Percentiles rank a stretch among this genome's conserved stretches.
Evolutionary conservation across 2,329 filamentous ascomycete genomes (phyloP).

Genomic region (Trichoderma arundinaceum): DNA sequence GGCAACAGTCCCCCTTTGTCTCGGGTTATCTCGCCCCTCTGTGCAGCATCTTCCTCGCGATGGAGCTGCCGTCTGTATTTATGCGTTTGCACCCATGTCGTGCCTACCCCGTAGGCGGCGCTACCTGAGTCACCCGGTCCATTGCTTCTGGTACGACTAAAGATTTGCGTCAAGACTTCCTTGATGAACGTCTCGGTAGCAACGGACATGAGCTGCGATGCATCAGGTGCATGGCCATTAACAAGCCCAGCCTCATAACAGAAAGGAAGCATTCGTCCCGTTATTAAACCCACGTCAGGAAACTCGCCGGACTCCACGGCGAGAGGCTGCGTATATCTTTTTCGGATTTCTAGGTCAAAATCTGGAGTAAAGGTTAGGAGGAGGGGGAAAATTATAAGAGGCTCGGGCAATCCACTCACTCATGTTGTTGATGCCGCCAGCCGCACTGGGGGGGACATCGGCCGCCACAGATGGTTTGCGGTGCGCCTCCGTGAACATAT

Average conservation of each 20-base stretch:
- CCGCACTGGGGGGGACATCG: conserved; percentile 69
- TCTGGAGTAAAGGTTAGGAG: conserved; percentile 50
- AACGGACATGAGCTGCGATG: conserved; percentile 67
- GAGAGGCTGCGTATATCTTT: conserved; percentile 67
- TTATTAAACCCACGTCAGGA: conserved; percentile 67
- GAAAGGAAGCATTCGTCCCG: conserved; percentile 69
- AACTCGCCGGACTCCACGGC: conserved; percentile 73
- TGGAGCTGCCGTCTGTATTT: conserved; percentile 77
- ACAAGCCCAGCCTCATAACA: conserved; percentile 70
- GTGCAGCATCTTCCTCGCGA: conserved; percentile 74
- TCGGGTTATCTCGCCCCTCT: conserved; percentile 74
- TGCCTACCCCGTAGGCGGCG: conserved; percentile 68
- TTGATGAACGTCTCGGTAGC: conserved; percentile 72
- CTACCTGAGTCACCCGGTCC: conserved; percentile 66
- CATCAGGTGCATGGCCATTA: conserved; percentile 63
- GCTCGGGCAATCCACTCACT: conserved; percentile 60
- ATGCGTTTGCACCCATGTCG: conserved; percentile 77
- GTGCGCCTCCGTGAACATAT: conserved; percentile 58
- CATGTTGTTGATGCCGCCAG: conserved; percentile 77
- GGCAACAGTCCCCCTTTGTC: conserved; percentile 81
- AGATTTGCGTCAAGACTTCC: conserved; percentile 66
- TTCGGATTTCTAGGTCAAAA: conserved; percentile 70
- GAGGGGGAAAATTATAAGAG: neutral
- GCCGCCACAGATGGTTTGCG: conserved; percentile 55
- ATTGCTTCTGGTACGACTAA: conserved; percentile 68